Evolutionary conservation across 2,329 filamentous ascomycete species (phyloP).

Genomic region (Colletotrichum kahawae): DNA sequence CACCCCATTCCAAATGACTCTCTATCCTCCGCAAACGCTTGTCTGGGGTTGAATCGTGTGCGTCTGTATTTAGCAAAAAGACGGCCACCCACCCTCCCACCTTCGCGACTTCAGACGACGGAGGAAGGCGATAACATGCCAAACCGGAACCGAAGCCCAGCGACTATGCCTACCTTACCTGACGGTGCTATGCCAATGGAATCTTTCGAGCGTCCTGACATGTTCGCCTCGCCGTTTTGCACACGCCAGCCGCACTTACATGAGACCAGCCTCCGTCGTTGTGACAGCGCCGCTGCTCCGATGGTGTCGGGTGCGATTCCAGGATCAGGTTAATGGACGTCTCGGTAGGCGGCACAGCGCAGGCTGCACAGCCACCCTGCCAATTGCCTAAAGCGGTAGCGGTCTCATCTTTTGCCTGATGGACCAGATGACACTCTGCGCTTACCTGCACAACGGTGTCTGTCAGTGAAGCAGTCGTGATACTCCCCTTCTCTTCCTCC

Average conservation of each 20-base stretch:
- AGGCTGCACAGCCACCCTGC: neutral
- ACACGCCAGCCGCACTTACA: neutral
- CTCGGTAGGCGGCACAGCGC: neutral
- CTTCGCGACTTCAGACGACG: conserved; percentile 3
- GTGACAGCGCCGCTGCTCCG: neutral
- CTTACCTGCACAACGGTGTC: neutral
- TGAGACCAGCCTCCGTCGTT: neutral
- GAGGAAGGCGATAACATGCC: neutral
- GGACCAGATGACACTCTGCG: neutral
- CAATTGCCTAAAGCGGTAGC: conserved; percentile 7
- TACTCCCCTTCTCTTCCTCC: neutral
- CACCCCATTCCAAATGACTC: conserved; percentile 8
- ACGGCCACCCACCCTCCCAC: neutral
- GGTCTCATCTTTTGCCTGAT: neutral
- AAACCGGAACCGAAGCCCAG: neutral
- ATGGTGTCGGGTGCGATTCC: neutral
- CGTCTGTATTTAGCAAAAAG: conserved; percentile 12
- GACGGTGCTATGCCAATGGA: neutral
- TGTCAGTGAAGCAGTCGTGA: neutral
- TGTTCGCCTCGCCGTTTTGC: neutral
- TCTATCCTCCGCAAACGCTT: neutral
- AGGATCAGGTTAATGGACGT: neutral
- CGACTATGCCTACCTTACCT: neutral
- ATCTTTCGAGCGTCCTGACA: neutral
- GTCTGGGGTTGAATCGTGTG: conserved; percentile 8